Conservation (phyloP, 768 basidiomycete genomes). For the Epithele typhae region DNA sequence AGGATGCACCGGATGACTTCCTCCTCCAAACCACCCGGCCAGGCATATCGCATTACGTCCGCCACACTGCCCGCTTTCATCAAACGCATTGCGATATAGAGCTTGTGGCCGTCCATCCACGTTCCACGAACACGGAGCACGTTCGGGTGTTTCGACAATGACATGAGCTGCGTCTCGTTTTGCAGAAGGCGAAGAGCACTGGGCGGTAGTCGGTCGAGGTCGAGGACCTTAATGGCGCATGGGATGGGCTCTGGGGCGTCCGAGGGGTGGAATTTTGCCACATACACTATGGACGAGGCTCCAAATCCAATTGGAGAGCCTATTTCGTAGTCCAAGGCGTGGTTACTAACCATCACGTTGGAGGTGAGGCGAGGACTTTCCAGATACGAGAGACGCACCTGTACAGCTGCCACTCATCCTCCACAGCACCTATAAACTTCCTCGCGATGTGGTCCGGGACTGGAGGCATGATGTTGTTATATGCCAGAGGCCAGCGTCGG, state of each 20-base stretch:
- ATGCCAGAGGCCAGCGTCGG: too few relatives aligned
- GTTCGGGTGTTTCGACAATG: constrained; percentile 88
- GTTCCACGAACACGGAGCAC: constrained; percentile 87
- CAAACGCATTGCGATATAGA: constrained; percentile 82
- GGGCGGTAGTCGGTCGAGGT: constrained; percentile 74
- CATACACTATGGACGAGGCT: constrained; percentile 87
- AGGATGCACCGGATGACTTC: constrained; percentile 83
- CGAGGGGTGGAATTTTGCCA: constrained; percentile 57
- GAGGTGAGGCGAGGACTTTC: neutral
- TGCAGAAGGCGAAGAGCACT: constrained; percentile 68
- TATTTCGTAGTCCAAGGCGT: constrained; percentile 66
- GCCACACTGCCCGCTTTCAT: constrained; percentile 88
- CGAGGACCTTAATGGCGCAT: constrained; percentile 86
- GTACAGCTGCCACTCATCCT: constrained; percentile 80
- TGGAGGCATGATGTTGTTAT: constrained; percentile 13
- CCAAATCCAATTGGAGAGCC: constrained; percentile 85
- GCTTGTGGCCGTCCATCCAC: constrained; percentile 81
- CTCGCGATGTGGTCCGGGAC: constrained; percentile 19
- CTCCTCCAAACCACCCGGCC: constrained; percentile 89
- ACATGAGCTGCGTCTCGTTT: constrained; percentile 89
- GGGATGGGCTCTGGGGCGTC: constrained; percentile 39
- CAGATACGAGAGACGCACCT: constrained; percentile 46
- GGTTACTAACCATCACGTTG: constrained; percentile 44
- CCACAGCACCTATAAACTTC: constrained; percentile 73
- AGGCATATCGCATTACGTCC: constrained; percentile 80